Evolutionary conservation across 2,329 filamentous ascomycete species (phyloP).

Genomic region (Calonectria pauciramosa): DNA sequence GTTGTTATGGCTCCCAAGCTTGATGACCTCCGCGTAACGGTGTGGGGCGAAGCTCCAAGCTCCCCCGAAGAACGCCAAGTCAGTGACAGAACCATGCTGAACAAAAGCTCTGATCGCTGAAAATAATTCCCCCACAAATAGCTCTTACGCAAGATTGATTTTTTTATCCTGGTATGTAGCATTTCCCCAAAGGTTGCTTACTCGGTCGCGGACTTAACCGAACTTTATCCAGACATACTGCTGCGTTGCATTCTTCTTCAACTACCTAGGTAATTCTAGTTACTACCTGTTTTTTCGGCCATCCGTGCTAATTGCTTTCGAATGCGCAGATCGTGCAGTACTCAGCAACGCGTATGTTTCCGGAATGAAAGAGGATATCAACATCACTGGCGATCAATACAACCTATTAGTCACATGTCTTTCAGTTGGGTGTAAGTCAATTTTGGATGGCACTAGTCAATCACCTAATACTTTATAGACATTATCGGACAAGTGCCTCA

Average conservation of each 20-base stretch:
- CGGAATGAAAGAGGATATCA: conserved; percentile 59
- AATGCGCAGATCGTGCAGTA: conserved; percentile 27
- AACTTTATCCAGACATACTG: conserved; percentile 30
- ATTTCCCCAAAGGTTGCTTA: background rate
- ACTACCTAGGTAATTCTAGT: background rate
- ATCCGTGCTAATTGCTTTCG: background rate
- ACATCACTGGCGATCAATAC: conserved; percentile 55
- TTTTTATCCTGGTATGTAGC: conserved; percentile 19
- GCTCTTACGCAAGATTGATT: conserved; percentile 19
- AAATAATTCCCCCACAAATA: background rate
- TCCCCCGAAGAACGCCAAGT: conserved; percentile 32
- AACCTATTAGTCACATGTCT: conserved; percentile 42
- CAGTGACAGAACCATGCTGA: background rate
- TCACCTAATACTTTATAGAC: background rate
- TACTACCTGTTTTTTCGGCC: background rate
- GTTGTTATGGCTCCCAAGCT: conserved; percentile 20
- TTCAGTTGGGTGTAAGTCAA: conserved; percentile 39
- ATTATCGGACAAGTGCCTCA: conserved; percentile 58
- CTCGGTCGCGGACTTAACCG: background rate
- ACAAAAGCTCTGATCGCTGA: background rate
- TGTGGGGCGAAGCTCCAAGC: conserved; percentile 35
- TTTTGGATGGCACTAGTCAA: background rate
- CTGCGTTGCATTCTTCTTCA: conserved; percentile 33
- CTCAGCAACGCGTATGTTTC: conserved; percentile 59
- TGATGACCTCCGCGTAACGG: conserved; percentile 28